Conservation (phyloP, 2,329 filamentous ascomycete species). For the Cladosporium sp. region DNA sequence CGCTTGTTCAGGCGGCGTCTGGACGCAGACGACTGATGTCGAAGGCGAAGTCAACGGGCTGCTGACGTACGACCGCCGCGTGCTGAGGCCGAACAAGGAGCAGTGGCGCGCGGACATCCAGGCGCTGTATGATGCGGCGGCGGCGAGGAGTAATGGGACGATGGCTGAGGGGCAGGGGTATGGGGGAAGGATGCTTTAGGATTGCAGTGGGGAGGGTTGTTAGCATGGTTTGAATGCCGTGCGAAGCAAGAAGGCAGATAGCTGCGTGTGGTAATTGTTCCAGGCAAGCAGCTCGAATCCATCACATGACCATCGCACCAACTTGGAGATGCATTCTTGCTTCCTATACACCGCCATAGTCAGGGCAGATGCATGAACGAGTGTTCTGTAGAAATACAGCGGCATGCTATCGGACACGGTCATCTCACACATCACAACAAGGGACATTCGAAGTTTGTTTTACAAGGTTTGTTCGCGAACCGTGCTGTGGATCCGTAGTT, state of each 20-base stretch:
- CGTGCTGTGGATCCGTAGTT: background rate
- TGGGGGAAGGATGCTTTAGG: background rate
- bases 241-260: background rate
- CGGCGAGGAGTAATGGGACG: constrained; percentile 27
- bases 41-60: constrained; percentile 75
- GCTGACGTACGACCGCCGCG: constrained; percentile 49
- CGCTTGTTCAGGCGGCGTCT: constrained; percentile 68
- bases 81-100: constrained; percentile 30
- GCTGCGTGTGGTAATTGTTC: too few relatives aligned
- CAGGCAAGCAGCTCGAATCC: too few relatives aligned
- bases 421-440: background rate
- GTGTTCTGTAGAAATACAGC: too few relatives aligned
- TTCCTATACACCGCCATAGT: too few relatives aligned
- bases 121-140: constrained; percentile 59
- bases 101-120: constrained; percentile 65
- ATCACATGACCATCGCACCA: too few relatives aligned
- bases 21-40: constrained; percentile 74
- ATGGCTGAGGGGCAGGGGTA: background rate
- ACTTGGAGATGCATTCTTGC: too few relatives aligned
- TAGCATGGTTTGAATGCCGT: background rate
- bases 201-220: background rate
- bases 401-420: too few relatives aligned
- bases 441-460: background rate
- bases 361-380: too few relatives aligned
- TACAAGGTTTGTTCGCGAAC: background rate